Base-by-base conservation (phyloP, 2,329 filamentous ascomycete species). In the Pseudogymnoascus sp. region DNA sequence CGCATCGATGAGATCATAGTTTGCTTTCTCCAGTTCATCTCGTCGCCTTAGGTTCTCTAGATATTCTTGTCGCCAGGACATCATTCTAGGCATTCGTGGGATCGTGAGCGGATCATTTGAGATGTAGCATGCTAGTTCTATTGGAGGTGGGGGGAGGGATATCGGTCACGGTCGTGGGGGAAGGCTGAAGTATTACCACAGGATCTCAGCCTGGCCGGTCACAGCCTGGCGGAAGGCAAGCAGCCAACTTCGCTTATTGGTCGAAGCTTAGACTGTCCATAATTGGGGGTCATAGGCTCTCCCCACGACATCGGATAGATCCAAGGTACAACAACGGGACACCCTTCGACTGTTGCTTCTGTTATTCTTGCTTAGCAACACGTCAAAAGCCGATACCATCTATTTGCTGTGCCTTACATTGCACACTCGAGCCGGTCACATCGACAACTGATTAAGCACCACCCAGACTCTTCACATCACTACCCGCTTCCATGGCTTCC, bases 1-100 rank as follows among this genome's bases (percentile, higher is more conserved):
- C 65, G 90, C 87, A 72, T 91, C 82, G 70, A 96, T 89, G 65
- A 95, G 82, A 61, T 86, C 82, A 63, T 79, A 77, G 68, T 86
- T 84, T 63, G 79, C 80, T 70, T 84, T 81, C 71, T 91, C 88
- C 66, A 85, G 82, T 70, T 85, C 82, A 69, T 91, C 90, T 66
- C 86, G 81, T 69, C 88, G 86, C 68, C 85, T 82, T 67, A 97
- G 80, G 67, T 88, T 88, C 65, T 84, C 80, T 65, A 90, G 80
- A 74, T 96, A 97, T 70, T 95, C 89, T 68, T 90, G 86, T 71
- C 87, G 83, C 90, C 92, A 95, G 29, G 70, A 68, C 67, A 68
- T 60, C 70, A 71, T 72, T 59, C 61, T 68, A 21, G 26, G 33
- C 63, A 61, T 52, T 66, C 6, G 49, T 55, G 49, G 49, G 49